A percentile compares a stretch with the other conserved stretches of the same genome.
Evolutionary conservation across 768 basidiomycete genomes (phyloP).

Genomic region (Xerocomellus amylosporus): DNA sequence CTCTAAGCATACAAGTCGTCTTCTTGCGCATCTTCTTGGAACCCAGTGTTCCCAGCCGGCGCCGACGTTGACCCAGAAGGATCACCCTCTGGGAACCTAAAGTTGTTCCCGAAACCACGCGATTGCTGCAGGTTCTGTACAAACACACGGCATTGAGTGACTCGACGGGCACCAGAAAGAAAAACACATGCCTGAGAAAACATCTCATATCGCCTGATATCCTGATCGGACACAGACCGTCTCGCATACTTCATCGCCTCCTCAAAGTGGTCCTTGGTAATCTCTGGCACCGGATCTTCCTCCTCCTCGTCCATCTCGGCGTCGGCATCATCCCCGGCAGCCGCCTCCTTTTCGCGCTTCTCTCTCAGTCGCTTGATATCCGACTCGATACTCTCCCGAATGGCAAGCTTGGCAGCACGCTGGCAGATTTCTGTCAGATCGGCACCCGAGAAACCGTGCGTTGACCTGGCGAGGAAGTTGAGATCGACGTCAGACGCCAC

Average conservation of each 20-base stretch:
- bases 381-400: slow-evolving; percentile 90
- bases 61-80: slow-evolving; percentile 36
- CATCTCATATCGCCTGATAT: slow-evolving; percentile 98
- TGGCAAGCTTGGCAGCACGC: slow-evolving; percentile 94
- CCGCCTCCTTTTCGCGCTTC: slow-evolving; percentile 77
- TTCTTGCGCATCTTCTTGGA: slow-evolving; percentile 82
- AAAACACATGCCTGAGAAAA: slow-evolving; percentile 72
- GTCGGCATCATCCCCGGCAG: slow-evolving; percentile 53
- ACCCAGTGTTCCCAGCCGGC: slow-evolving; percentile 67
- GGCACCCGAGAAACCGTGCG: slow-evolving; percentile 98
- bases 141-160: slow-evolving; percentile 2
- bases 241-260: slow-evolving; percentile 98
- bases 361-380: slow-evolving; percentile 82
- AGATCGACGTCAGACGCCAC: slow-evolving; percentile 82
- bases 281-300: slow-evolving; percentile 89
- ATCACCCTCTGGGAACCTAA: slow-evolving; percentile 93
- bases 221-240: slow-evolving; percentile 93
- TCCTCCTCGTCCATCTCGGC: slow-evolving; percentile 74
- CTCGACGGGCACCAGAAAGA: background rate
- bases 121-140: slow-evolving; percentile 83
- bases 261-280: slow-evolving; percentile 92
- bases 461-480: slow-evolving; percentile 81
- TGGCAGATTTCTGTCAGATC: slow-evolving; percentile 99
- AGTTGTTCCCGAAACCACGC: slow-evolving; percentile 88
- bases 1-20: slow-evolving; percentile 86